phyloP scores from a whole-genome alignment of 2,329 filamentous ascomycete genomes.

The Fusarium sp. region DNA sequence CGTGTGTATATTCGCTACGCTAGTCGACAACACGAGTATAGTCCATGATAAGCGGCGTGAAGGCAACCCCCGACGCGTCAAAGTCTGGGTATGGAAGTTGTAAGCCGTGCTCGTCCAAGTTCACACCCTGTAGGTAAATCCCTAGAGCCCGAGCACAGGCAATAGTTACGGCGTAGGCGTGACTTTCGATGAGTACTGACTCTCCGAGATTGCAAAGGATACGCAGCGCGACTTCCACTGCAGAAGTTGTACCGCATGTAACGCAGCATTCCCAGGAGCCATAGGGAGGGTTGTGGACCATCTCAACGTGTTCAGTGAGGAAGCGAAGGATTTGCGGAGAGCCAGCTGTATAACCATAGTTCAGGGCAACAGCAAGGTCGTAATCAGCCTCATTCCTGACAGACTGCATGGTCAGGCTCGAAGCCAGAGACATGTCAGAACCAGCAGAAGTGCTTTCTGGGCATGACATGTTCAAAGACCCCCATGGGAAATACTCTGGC shows the following conservation, averaged over 20 bases:
- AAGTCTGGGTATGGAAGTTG: not conserved
- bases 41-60: not conserved
- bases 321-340: slow-evolving; percentile 77
- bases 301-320: slow-evolving; percentile 80
- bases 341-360: slow-evolving; percentile 78
- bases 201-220: slow-evolving; percentile 73
- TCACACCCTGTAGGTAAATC: too few species aligned
- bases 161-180: too few species aligned
- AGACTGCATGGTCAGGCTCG: not conserved
- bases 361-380: slow-evolving; percentile 64
- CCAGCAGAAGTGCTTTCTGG: too few species aligned
- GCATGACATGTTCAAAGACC: too few species aligned
- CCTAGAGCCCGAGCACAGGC: too few species aligned
- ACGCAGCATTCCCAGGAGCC: slow-evolving; percentile 77
- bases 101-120: too few species aligned
- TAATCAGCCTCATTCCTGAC: not conserved
- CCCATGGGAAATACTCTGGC: too few species aligned
- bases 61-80: not conserved
- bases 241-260: slow-evolving; percentile 75
- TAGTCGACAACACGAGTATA: not conserved
- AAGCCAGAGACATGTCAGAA: too few species aligned
- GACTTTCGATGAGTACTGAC: slow-evolving; percentile 72
- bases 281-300: slow-evolving; percentile 79
- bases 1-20: not conserved
- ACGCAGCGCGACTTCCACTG: slow-evolving; percentile 73